A percentile compares a stretch with the other conserved stretches of the same genome.
Evolutionary conservation across 768 basidiomycete genomes (phyloP).

Genomic region (Boletus coccyginus): DNA sequence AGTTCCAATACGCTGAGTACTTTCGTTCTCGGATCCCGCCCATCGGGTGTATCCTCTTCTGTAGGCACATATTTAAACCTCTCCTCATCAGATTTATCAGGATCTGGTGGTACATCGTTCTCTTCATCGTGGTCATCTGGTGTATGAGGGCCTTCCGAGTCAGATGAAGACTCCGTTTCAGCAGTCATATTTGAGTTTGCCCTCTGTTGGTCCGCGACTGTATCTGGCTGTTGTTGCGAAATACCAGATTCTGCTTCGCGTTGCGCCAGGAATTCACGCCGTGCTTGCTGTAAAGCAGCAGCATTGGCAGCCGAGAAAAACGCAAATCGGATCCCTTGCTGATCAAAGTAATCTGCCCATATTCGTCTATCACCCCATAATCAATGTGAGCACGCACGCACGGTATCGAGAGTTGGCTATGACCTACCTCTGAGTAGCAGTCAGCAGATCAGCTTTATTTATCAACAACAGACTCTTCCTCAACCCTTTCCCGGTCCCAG

Average conservation of each 20-base stretch:
- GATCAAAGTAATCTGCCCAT: constrained; percentile 94
- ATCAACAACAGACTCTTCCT: constrained; percentile 80
- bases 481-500: constrained; percentile 69
- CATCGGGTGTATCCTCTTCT: constrained; percentile 52
- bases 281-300: constrained; percentile 74
- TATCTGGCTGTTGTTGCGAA: constrained; percentile 1
- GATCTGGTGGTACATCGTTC: constrained; percentile 23
- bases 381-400: not conserved
- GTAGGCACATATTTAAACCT: constrained; percentile 48
- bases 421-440: constrained; percentile 74
- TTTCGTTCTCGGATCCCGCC: constrained; percentile 62
- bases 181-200: not conserved
- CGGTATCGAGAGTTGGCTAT: not conserved
- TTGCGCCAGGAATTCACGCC: constrained; percentile 44
- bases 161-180: constrained; percentile 30
- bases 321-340: constrained; percentile 70
- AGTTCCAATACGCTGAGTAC: constrained; percentile 86
- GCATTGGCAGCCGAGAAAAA: constrained; percentile 95
- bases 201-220: not conserved
- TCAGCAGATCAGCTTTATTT: constrained; percentile 95
- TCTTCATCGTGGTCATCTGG: constrained; percentile 31
- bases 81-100: constrained; percentile 34
- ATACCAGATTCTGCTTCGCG: constrained; percentile 20
- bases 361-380: constrained; percentile 52
- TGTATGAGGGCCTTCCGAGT: constrained; percentile 29